These are phyloP conservation scores for Xylaria curta DNA, from an alignment of 495 filamentous ascomycete genomes.

Conservation along the genomic window DNA sequence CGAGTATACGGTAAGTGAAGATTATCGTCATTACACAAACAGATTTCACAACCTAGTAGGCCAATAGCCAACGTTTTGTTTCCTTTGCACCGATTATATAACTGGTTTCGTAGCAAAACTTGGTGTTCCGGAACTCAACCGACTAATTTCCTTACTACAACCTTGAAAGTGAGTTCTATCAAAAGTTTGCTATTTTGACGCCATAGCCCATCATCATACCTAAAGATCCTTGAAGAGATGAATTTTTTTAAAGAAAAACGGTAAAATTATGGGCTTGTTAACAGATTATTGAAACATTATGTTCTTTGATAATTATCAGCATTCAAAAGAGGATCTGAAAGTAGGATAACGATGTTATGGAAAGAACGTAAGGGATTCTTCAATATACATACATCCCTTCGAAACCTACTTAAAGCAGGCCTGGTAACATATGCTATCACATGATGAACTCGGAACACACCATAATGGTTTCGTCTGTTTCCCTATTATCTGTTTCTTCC, in stretches of 20 bases:
- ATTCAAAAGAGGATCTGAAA: no score
- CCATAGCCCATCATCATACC: neutral
- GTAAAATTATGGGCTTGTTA: neutral
- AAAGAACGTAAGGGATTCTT: no score
- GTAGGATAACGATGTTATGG: no score
- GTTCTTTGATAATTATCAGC: no score
- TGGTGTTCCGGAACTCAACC: neutral
- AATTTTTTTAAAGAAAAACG: neutral
- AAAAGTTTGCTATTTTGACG: neutral
- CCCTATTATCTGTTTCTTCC: neutral
- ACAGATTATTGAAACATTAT: neutral
- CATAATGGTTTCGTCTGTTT: neutral
- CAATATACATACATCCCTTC: neutral
- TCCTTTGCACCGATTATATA: neutral
- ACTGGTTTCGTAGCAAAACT: neutral
- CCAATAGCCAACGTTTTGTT: neutral
- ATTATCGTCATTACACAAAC: no score
- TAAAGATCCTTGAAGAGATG: neutral
- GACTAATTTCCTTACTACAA: neutral
- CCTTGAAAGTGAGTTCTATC: neutral
- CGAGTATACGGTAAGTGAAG: no score
- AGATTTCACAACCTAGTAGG: neutral
- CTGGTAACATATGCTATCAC: neutral
- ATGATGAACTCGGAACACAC: neutral
- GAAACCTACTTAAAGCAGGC: neutral